These are phyloP conservation scores for Apiospora malaysiana DNA, from an alignment of 2,329 filamentous ascomycete genomes.

Conservation along the genomic window DNA sequence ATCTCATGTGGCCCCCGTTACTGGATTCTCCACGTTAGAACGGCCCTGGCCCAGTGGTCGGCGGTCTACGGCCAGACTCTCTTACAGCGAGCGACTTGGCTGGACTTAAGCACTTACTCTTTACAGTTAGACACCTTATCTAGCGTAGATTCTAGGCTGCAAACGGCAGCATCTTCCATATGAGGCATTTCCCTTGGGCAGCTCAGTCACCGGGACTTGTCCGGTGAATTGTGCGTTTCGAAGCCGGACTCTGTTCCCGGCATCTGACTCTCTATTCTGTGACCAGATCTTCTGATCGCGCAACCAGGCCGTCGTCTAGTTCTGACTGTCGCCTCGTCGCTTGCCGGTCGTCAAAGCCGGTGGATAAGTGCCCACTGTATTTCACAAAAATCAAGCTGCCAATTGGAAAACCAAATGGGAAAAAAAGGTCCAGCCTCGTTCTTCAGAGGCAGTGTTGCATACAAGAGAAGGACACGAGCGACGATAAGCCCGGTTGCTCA, in stretches of 20 bases:
- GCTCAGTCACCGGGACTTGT: constrained; percentile 10
- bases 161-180: constrained; percentile 16
- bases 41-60: constrained; percentile 19
- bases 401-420: neutral
- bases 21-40: constrained; percentile 22
- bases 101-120: neutral
- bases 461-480: neutral
- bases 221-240: constrained; percentile 10
- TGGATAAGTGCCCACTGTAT: constrained; percentile 18
- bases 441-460: constrained; percentile 17
- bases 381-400: constrained; percentile 16
- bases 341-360: constrained; percentile 11
- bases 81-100: constrained; percentile 12
- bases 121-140: neutral
- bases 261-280: constrained; percentile 21
- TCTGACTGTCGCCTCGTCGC: constrained; percentile 5
- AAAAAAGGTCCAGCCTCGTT: constrained; percentile 21
- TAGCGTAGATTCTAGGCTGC: neutral
- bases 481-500: neutral
- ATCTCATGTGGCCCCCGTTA: constrained; percentile 22
- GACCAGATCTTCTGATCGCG: constrained; percentile 22
- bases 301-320: constrained; percentile 18
- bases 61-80: constrained; percentile 19
- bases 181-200: neutral
- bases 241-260: constrained; percentile 21